Evolutionary conservation across 2,329 filamentous ascomycete genomes (phyloP).

Genomic region (Coniochaeta sp.): DNA sequence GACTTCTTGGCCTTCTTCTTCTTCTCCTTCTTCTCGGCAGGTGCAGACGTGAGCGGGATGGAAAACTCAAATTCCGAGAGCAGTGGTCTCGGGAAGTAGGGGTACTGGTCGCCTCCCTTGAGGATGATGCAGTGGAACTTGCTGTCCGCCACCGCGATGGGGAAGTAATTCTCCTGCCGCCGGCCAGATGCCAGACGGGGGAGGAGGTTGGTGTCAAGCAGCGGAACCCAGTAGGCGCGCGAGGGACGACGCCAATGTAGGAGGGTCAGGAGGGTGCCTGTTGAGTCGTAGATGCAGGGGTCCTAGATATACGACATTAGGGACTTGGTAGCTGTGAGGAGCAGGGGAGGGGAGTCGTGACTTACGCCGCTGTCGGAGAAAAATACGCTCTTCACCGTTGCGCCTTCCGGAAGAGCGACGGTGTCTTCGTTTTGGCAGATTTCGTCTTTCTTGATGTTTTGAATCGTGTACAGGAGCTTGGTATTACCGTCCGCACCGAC

Average conservation of each 20-base stretch:
- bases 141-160: conserved; percentile 82
- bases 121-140: conserved; percentile 99
- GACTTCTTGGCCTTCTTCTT: conserved; percentile 21
- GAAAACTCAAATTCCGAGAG: conserved; percentile 91
- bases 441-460: conserved; percentile 89
- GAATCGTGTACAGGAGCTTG: conserved; percentile 80
- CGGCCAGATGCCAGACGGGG: conserved; percentile 75
- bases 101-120: conserved; percentile 88
- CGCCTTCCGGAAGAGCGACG: conserved; percentile 71
- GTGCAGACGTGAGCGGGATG: conserved; percentile 62
- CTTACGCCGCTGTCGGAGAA: conserved; percentile 85
- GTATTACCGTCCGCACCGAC: conserved; percentile 71
- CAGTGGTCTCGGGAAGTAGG: conserved; percentile 83
- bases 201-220: conserved; percentile 82
- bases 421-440: conserved; percentile 93
- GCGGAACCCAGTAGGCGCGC: conserved; percentile 82
- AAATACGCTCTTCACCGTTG: conserved; percentile 73
- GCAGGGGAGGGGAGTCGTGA: conserved; percentile 12
- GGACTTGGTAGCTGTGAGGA: background rate
- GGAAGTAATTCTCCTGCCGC: conserved; percentile 89
- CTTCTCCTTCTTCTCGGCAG: conserved; percentile 29
- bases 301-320: no score
- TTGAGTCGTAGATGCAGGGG: conserved; percentile 92
- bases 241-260: conserved; percentile 84
- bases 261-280: conserved; percentile 78